Base-by-base conservation (phyloP, 129 eudicot genomes). In the Artemisia argyi region DNA sequence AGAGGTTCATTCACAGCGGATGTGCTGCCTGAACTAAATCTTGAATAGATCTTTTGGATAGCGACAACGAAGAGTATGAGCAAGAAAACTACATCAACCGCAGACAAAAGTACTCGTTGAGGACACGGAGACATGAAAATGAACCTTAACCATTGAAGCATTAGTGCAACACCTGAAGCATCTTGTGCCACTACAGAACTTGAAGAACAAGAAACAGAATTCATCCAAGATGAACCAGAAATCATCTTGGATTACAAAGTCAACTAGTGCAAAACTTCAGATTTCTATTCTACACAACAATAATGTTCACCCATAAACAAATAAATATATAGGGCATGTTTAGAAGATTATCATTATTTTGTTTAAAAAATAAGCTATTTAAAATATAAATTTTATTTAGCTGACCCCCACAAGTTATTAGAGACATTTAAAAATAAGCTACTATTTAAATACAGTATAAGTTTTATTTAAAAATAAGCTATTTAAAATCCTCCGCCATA, bases 81-180 rank as follows among this genome's bases (percentile, higher is more conserved):
- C 80, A 89, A 61, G 78, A 93, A 83, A 11, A 93, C 55, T 56
- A 78, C 61, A 74, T 93, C 86, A 61, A 93, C n/a, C 48, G 92
- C 70, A 49, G 96, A 73, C 22, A 85, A 57, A 46, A 93, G 72
- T 28, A 63, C 73, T 56, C 98, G 80, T 61, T 93, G 98, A 42
- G 90, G 88, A 64, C 98, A 89, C 61, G 98, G 97, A 42, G 95
- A 78, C 30, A 93, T 77, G 67, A 89, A 77, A 19, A 89, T 69
- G 83, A 87, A 90, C 56, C 75, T 75, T 28, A 70, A 73, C 97
- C 97, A 88, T 77, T 80, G 84, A 24, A 85, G 18, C 6, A 80
- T n/a, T 46, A 74, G 3, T 61, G 87, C 75, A 74, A 63, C 22
- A 20, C 74, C 71, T 16, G 86, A 76, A 11, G 73, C 55, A 15